Evolutionary conservation across 768 basidiomycete species (phyloP), one percentile per base, ranked within the genome.

Genomic region (Pleurotus sapidus): DNA sequence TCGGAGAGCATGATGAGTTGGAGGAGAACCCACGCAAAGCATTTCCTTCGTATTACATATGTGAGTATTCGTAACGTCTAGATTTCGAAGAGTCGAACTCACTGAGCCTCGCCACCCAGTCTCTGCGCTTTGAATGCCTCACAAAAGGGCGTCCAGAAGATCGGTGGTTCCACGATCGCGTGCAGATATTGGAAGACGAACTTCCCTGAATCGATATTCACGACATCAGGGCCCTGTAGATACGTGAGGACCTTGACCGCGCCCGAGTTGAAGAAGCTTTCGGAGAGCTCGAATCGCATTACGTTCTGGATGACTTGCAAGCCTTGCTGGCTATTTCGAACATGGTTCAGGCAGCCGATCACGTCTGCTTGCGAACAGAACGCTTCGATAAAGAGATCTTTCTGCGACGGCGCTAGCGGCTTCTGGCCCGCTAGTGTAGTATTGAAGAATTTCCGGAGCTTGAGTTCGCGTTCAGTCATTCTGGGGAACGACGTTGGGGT

Each of bases 1-100:
- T 60, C 67, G 0, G 79, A 70, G 23, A 82, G 68, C 18, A 63
- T 65, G 17, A 80, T 61, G 23, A 86, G 75, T 55, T 81, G 71
- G 15, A 76, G 68, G 3, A 87, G 72, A n/a, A 84, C 69, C 74
- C 74, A 77, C 0, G 74, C 79, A 58, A 84, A 81, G 8, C 65
- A 65, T 39, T 40, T 54, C 23, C 51, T 54, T 5, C 37, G 58
- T 1, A 17, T 11, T 39, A 40, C 34, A 30, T 24, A 34, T 38
- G 25, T 18, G 38, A 42, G n/a, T 23, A 11, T 18, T 17, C 17
- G 15, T 39, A 38, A 0, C 20, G 5, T 11, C 24, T 17, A 9
- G 20, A n/a, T 7, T 12, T 1, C 11, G 5, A 27, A 50, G 3
- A 4, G 38, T 6, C 15, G 46, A 20, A 53, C 51, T 7, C 34